Base-by-base conservation (phyloP, 768 basidiomycete species). In the Termitomyces sp. region DNA sequence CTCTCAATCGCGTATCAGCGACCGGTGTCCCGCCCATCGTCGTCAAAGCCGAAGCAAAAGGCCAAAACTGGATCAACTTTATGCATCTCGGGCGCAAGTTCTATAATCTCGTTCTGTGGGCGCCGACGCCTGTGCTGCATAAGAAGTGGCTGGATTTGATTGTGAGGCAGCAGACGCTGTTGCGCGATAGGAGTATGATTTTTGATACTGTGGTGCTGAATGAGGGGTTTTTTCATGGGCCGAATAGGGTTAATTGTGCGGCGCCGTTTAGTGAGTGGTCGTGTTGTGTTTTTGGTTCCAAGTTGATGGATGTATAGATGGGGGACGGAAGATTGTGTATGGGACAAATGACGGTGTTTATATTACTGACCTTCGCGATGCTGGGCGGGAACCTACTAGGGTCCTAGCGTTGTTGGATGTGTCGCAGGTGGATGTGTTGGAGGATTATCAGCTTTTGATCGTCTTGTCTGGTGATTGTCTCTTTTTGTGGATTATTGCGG, bases 291-390 rank as follows among this genome's bases (percentile, higher is more conserved):
- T 56, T 58, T 36, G 55, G 55, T 20, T 3, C 50, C 36, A 10
- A 5, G 56, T 64, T 17, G 32, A 40, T 64, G 10, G 58, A 48
- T 61, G n/a, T 15, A 46, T 72, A 97, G 96, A 83, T 69, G 84
- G 84, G 59, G 96, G 94, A 12, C 79, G 89, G 67, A 83, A 88
- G 59, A 87, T 97, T 66, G 95, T 92, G 9, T 98, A 96, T 73
- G 97, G 96, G n/a, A 96, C 96, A 4, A 92, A 96, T 68, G 95
- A 98, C 65, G 97, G 97, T 31, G 91, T 99, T 31, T 99, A 98
- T 71, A 83, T 98, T 62, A 94, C 94, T 32, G 93, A 98, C 71
- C 77, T 97, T 34, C 82, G 86, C 49, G 90, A 92, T 57, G 73
- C 80, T 40, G 86, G 85, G 65, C 84, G 86, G 49, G 92, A 94